Base-by-base conservation (phyloP, 1,284 basidiomycete genomes). In the Ustilago bromivora region DNA sequence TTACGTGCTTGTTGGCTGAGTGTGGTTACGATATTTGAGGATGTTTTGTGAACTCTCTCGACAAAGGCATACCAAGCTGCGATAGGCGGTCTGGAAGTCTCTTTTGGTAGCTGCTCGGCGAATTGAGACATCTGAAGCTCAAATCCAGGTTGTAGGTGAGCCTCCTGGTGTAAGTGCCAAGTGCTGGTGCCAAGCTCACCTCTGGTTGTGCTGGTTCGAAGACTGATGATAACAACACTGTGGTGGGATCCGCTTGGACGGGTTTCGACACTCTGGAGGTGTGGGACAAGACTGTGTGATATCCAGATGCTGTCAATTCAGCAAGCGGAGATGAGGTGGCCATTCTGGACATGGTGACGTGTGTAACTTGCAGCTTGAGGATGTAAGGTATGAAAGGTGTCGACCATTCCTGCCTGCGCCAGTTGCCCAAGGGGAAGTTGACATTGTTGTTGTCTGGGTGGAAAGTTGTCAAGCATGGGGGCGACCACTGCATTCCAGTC, bases 281-380 rank as follows among this genome's bases (percentile, higher is more conserved):
- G 40, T 15, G 9, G 40, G 17, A 41, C 0, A 1, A 41, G 40
- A 1, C 12, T 15, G 6, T 41, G 40, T 0, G 40, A 41, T 6
- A 15, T 15, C 10, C 12, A 41, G 10, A 41, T 41, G 1, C 40
- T 15, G 15, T 41, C 8, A 15, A 41, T 41, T 6, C 3, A 8
- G 12, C 40, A 1, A 17, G 40, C 40, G 15, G 40, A 41, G 12
- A 41, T 11, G 10, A 41, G 9, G 2, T 6, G 12, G 8, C 15
- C 15, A 6, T 17, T 1, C 1, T 1, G 1, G 1, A 15, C 17
- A 3, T 41, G 40, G 3, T 41, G 17, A 1, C 8, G 8, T 1
- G 40, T 41, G 3, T 12, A 41, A 3, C 10, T 17, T 12, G 15
- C 15, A 8, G 9, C 12, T 6, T 11, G 12, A 6, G 40, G 40